Evolutionary conservation across 139 green algal genomes (phyloP).

Genomic region (Tetratostichococcus sp.): DNA sequence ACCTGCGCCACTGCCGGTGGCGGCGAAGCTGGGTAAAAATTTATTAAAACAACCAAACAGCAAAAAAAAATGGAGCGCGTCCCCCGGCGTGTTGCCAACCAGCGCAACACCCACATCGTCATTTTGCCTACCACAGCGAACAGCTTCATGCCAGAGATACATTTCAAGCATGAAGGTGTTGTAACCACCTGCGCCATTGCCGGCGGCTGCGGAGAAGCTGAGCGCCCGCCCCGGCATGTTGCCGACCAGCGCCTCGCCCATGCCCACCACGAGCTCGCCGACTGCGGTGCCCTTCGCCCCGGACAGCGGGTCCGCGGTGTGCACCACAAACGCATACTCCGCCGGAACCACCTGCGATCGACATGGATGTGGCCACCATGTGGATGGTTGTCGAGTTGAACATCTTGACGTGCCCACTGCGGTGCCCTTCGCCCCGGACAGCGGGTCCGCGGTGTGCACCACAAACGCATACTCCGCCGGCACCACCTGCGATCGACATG

Average conservation of each 20-base stretch:
- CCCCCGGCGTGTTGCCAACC: no score
- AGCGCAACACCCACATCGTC: no score
- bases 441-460: conserved; percentile 83
- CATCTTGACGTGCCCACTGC: no score
- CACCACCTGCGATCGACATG: conserved; percentile 42
- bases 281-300: conserved; percentile 44
- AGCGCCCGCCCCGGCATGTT: conserved; percentile 73
- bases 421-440: conserved; percentile 49
- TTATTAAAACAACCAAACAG: no score
- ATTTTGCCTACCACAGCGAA: no score
- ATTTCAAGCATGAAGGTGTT: no score
- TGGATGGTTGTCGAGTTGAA: background rate
- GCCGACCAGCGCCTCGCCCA: conserved; percentile 82
- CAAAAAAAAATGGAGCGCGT: no score
- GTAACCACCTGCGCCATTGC: background rate
- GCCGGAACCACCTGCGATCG: conserved; percentile 57
- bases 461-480: conserved; percentile 88
- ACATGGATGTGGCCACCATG: background rate
- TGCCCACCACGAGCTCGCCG: conserved; percentile 77
- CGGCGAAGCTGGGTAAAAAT: no score
- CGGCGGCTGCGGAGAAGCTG: conserved; percentile 40
- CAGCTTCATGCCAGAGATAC: no score
- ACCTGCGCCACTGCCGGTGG: background rate
- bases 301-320: conserved; percentile 82
- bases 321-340: conserved; percentile 90